phyloP scores from a whole-genome alignment of 139 green algal species.

The Picochlorum sp. region DNA sequence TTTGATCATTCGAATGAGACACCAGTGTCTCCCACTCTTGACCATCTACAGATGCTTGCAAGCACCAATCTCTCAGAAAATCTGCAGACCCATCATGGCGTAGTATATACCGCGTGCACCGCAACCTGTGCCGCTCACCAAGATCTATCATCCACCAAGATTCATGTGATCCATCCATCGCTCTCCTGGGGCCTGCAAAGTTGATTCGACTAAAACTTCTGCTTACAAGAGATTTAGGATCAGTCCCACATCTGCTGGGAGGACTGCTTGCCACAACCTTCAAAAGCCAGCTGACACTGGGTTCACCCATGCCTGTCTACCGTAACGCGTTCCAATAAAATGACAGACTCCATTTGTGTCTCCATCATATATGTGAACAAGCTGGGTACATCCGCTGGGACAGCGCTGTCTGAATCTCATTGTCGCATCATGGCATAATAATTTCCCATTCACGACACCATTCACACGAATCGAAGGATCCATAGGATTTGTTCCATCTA shows the following conservation, averaged over 20 bases:
- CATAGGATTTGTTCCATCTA: neutral
- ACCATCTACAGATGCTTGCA: conserved; percentile 73
- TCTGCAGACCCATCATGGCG: conserved; percentile 65
- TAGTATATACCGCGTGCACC: conserved; percentile 77
- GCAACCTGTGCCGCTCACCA: conserved; percentile 44
- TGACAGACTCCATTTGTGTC: conserved; percentile 62
- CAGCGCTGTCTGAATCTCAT: conserved; percentile 20
- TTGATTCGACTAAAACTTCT: conserved; percentile 51
- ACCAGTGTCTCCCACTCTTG: conserved; percentile 53
- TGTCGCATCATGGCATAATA: neutral
- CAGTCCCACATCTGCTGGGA: conserved; percentile 41
- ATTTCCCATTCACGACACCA: conserved; percentile 23
- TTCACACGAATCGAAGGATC: conserved; percentile 21
- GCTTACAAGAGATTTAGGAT: conserved; percentile 51
- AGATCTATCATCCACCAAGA: conserved; percentile 77
- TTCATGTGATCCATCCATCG: conserved; percentile 12
- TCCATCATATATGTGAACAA: conserved; percentile 69
- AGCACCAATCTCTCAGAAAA: conserved; percentile 62
- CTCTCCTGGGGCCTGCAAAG: conserved; percentile 48
- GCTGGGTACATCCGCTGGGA: conserved; percentile 34
- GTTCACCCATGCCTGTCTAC: conserved; percentile 64
- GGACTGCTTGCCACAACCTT: conserved; percentile 49
- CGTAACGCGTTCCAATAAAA: conserved; percentile 35
- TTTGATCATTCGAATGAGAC: conserved; percentile 49
- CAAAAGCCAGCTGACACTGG: conserved; percentile 49